phyloP scores from a whole-genome alignment of 371 early-diverging fungal species.

The Saksenaea oblongispora region DNA sequence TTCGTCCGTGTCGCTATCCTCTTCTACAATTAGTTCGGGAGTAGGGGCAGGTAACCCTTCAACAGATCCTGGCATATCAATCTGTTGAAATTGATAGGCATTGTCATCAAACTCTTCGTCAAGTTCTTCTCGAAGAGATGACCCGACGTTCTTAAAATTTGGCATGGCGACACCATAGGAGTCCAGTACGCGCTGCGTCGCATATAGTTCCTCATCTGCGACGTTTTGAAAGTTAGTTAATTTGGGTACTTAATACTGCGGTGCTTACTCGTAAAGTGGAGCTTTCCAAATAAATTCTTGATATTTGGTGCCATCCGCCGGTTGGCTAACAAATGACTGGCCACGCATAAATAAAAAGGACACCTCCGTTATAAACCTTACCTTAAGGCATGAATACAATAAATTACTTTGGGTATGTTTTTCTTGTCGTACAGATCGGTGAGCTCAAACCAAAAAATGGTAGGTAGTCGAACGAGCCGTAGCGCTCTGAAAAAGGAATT shows the following conservation, averaged over 20 bases:
- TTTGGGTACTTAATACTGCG: not conserved
- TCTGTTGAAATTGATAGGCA: conserved; percentile 14
- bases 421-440: conserved; percentile 99
- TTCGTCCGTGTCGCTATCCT: conserved; percentile 36
- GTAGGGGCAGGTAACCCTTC: conserved; percentile 17
- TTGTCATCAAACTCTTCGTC: conserved; percentile 34
- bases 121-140: conserved; percentile 70
- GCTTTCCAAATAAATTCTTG: conserved; percentile 88
- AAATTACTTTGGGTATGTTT: conserved; percentile 99
- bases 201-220: conserved; percentile 78
- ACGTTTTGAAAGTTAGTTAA: not conserved
- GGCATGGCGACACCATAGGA: conserved; percentile 81
- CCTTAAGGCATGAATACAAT: conserved; percentile 99
- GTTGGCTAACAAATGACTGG: conserved; percentile 84
- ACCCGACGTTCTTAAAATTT: conserved; percentile 77
- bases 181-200: conserved; percentile 85
- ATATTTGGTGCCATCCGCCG: conserved; percentile 89
- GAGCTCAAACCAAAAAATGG: conserved; percentile 96
- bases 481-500: conserved; percentile 91
- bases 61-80: not conserved
- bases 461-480: conserved; percentile 81
- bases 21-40: conserved; percentile 52
- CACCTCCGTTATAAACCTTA: conserved; percentile 25
- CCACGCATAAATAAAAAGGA: not conserved
- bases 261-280: conserved; percentile 85